phyloP scores from a whole-genome alignment of 73 alveolate genomes.

The Effrenium voratum region DNA sequence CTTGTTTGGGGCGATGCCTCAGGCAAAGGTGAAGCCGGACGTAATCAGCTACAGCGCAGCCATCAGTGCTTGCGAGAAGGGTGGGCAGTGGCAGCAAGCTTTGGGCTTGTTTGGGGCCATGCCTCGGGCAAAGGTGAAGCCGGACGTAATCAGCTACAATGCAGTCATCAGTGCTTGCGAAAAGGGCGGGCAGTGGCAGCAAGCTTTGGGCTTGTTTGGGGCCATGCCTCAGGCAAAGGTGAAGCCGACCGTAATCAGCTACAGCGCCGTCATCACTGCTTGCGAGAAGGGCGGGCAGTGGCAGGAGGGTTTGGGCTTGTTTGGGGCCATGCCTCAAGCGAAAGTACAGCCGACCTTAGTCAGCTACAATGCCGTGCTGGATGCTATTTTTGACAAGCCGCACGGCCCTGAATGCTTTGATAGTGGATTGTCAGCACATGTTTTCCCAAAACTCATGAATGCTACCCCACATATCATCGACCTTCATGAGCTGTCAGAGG shows the following conservation, averaged over 20 bases:
- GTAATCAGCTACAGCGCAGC: neutral
- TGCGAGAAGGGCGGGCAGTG: neutral
- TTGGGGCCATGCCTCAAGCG: neutral
- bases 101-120: neutral
- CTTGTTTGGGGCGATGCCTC: neutral
- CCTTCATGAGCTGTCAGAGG: too few species aligned
- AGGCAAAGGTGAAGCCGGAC: neutral
- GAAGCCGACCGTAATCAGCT: neutral
- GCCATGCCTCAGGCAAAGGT: neutral
- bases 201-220: neutral
- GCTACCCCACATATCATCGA: too few species aligned
- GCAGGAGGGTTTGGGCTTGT: neutral
- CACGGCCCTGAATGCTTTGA: neutral
- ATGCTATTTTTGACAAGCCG: neutral
- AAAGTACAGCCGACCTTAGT: neutral
- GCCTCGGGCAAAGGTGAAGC: neutral
- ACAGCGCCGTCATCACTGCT: neutral
- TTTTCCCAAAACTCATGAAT: too few species aligned
- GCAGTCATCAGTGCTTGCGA: neutral
- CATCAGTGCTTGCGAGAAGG: slow-evolving; percentile 20
- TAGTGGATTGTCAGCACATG: too few species aligned
- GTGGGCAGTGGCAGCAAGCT: neutral
- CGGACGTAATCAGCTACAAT: neutral
- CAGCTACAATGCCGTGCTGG: slow-evolving; percentile 1
- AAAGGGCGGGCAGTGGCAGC: neutral